phyloP scores from a whole-genome alignment of 164 flowering plant species.

The Brasenia schreberi region DNA sequence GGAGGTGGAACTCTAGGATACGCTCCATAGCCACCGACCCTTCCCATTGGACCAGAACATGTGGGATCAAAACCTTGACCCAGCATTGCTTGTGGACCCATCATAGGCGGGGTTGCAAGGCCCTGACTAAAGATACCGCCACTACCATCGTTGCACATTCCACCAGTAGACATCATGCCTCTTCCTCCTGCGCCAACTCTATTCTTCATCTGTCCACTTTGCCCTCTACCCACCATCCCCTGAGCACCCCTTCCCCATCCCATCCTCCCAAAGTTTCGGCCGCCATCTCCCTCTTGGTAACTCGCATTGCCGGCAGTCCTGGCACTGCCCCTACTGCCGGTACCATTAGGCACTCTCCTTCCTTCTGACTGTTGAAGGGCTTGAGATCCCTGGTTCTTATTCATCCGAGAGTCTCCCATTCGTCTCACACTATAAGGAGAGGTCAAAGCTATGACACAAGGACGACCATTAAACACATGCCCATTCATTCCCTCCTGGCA shows the following conservation, averaged over 20 bases:
- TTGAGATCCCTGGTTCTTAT: conserved; percentile 43
- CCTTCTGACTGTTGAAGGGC: conserved; percentile 15
- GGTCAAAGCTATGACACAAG: conserved; percentile 78
- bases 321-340: conserved; percentile 25
- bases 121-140: conserved; percentile 40
- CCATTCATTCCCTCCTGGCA: conserved; percentile 95
- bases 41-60: conserved; percentile 66
- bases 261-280: conserved; percentile 56
- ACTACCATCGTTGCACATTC: conserved; percentile 24
- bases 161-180: conserved; percentile 22
- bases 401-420: conserved; percentile 82
- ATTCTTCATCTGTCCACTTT: conserved; percentile 48
- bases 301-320: conserved; percentile 34
- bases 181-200: conserved; percentile 61
- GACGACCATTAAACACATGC: conserved; percentile 65
- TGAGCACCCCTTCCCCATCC: conserved; percentile 58
- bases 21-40: conserved; percentile 70
- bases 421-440: conserved; percentile 55
- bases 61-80: conserved; percentile 82
- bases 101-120: not conserved
- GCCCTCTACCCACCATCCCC: conserved; percentile 58
- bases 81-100: conserved; percentile 51
- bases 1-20: conserved; percentile 24
- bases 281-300: conserved; percentile 48
- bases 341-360: conserved; percentile 37